Evolutionary conservation across 192 early-diverging fungal species (phyloP).

Genomic region (Linnemannia exigua): DNA sequence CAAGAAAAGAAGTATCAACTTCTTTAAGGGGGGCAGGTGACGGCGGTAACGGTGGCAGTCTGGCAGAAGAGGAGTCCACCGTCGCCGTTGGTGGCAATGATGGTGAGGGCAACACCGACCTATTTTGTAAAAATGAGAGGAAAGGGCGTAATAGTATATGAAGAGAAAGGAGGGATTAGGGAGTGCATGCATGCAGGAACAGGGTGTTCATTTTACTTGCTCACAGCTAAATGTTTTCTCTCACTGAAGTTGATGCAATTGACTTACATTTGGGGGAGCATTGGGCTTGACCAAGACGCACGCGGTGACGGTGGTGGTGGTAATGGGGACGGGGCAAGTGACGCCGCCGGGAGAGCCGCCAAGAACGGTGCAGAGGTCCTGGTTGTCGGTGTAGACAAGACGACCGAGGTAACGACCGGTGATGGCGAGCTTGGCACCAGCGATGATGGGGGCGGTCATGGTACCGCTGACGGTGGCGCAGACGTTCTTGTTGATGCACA

Average conservation of each 20-base stretch:
- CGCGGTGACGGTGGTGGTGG: conserved; percentile 27
- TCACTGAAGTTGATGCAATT: background rate
- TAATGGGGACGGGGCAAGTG: conserved; percentile 27
- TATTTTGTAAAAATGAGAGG: background rate
- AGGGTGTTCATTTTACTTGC: background rate
- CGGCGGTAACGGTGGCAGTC: conserved; percentile 24
- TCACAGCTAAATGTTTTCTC: background rate
- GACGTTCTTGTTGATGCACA: conserved; percentile 48
- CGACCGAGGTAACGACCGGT: conserved; percentile 17
- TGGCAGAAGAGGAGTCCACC: conserved; percentile 32
- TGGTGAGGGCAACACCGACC: conserved; percentile 16
- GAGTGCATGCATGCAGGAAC: background rate
- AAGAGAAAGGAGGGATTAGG: background rate
- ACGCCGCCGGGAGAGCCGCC: background rate
- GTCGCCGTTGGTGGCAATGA: conserved; percentile 40
- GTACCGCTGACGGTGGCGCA: conserved; percentile 38
- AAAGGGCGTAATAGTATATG: background rate
- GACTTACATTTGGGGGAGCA: conserved; percentile 15
- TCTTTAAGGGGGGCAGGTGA: conserved; percentile 22
- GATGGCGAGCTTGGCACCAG: conserved; percentile 21
- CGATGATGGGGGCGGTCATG: conserved; percentile 42
- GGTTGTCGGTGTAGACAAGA: conserved; percentile 30
- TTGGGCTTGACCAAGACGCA: conserved; percentile 31
- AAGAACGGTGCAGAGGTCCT: conserved; percentile 22
- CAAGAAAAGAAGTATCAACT: background rate